Evolutionary conservation across 768 basidiomycete species (phyloP).

Genomic region (Mycena belliarum): DNA sequence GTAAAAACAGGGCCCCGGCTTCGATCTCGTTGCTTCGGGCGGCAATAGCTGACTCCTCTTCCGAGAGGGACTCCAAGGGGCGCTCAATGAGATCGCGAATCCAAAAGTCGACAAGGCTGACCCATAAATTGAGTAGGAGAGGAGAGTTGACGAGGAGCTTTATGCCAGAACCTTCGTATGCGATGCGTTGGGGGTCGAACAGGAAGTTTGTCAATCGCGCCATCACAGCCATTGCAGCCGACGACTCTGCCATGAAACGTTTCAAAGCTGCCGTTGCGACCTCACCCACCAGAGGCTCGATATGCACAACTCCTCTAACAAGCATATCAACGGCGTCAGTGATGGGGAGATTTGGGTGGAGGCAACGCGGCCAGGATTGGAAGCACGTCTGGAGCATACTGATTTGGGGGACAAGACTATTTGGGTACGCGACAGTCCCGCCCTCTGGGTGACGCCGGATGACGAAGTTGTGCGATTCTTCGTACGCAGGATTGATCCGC

Average conservation of each 20-base stretch:
- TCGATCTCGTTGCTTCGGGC: constrained; percentile 63
- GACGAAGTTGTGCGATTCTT: constrained; percentile 69
- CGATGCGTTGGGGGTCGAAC: constrained; percentile 66
- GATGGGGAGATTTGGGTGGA: constrained; percentile 57
- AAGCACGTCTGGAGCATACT: constrained; percentile 75
- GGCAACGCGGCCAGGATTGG: constrained; percentile 82
- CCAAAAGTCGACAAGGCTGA: constrained; percentile 70
- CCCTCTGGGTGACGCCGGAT: constrained; percentile 69
- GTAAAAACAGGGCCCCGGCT: constrained; percentile 72
- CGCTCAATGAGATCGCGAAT: constrained; percentile 47
- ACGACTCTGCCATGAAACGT: constrained; percentile 66
- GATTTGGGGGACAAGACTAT: constrained; percentile 59
- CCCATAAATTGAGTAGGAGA: constrained; percentile 73
- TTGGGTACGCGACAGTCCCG: constrained; percentile 65
- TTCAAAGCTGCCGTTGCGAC: constrained; percentile 67
- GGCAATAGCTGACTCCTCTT: constrained; percentile 43
- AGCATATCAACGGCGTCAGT: constrained; percentile 75
- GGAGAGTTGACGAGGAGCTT: constrained; percentile 68
- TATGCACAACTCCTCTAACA: constrained; percentile 79
- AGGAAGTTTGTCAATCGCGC: constrained; percentile 69
- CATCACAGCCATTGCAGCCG: constrained; percentile 58
- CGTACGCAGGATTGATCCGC: constrained; percentile 58
- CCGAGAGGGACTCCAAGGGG: constrained; percentile 39
- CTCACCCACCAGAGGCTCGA: constrained; percentile 75
- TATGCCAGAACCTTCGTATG: constrained; percentile 62